A percentile compares a stretch with the other conserved stretches of the same genome.
Evolutionary conservation across 352 stramenopile species (phyloP).

Genomic region (Peronospora destructor): DNA sequence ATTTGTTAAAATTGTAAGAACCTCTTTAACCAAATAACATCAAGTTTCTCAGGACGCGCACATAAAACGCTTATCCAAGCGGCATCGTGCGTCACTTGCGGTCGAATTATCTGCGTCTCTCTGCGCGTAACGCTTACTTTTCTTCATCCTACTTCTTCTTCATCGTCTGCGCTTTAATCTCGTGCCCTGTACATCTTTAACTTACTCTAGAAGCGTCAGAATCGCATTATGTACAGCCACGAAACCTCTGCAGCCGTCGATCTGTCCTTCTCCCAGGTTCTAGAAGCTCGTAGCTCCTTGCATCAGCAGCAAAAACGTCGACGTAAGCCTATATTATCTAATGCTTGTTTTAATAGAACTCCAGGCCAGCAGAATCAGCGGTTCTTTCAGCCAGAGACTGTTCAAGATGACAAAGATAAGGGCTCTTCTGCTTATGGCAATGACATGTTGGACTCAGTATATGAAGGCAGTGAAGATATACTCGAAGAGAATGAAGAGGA

Average conservation of each 20-base stretch:
- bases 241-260: constrained; percentile 41
- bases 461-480: constrained; percentile 42
- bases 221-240: constrained; percentile 32
- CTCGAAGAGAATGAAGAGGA: constrained; percentile 28
- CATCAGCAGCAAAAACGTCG: constrained; percentile 36
- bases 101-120: constrained; percentile 3
- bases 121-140: constrained; percentile 5
- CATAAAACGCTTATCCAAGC: constrained; percentile 1
- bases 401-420: constrained; percentile 13
- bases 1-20: constrained; percentile 8
- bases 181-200: neutral
- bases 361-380: constrained; percentile 7
- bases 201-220: constrained; percentile 4
- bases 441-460: constrained; percentile 51
- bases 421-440: constrained; percentile 23
- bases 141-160: neutral
- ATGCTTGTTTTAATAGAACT: neutral
- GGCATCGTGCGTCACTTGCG: neutral
- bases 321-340: constrained; percentile 15
- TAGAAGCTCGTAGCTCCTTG: constrained; percentile 55
- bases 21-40: constrained; percentile 20
- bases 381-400: constrained; percentile 11
- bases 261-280: constrained; percentile 76
- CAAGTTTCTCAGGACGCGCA: constrained; percentile 9
- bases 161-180: neutral